Evolutionary conservation across 2,329 filamentous ascomycete species (phyloP), one percentile per base, ranked within the genome.

Genomic region (Venturia oleaginea): DNA sequence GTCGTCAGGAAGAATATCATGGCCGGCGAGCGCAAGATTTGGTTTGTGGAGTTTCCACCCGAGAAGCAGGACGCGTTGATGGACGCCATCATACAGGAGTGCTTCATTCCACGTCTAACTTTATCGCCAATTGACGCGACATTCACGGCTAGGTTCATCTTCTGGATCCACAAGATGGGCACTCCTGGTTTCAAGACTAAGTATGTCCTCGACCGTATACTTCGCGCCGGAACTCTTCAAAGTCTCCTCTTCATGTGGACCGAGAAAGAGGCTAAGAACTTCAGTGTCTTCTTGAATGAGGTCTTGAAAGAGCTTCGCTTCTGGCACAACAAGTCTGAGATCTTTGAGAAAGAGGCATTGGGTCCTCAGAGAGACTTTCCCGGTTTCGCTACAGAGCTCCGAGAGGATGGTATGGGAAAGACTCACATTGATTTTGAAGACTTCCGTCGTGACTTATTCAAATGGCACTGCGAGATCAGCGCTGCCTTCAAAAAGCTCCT

Each of bases 261-360:
- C 0, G 88, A 93, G 30, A 88, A 91, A 64, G 95, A 99, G 76
- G 91, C 92, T 0, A 91, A 96, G 73, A 91, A 96, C 69, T 79
- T 99, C n/a, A 94, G 92, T 15, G 89, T 90, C 30, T 97, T 99
- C 75, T 77, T 99, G 64, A 91, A 88, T 71, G 86, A 93, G 67
- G 80, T 94, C 1, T 78, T 99, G 13, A 84, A 87, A 66, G 91
- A 97, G 68, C 81, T 99, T 22, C 83, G 86, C 8, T 80, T 82
- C 62, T 99, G 95, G 94, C 94, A 97, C 75, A 83, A 84, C 30
- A 88, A 91, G 72, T 87, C 88, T 70, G 75, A 80, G 6, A 78
- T 84, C 0, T 99, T 94, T 73, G 90, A 95, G 72, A 91, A 89
- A 71, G 90, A 95, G 71, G 93, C 90, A 0, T 86, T 87, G 69